Evolutionary conservation across 2,329 filamentous ascomycete species (phyloP).

Genomic region (Beauveria sp.): DNA sequence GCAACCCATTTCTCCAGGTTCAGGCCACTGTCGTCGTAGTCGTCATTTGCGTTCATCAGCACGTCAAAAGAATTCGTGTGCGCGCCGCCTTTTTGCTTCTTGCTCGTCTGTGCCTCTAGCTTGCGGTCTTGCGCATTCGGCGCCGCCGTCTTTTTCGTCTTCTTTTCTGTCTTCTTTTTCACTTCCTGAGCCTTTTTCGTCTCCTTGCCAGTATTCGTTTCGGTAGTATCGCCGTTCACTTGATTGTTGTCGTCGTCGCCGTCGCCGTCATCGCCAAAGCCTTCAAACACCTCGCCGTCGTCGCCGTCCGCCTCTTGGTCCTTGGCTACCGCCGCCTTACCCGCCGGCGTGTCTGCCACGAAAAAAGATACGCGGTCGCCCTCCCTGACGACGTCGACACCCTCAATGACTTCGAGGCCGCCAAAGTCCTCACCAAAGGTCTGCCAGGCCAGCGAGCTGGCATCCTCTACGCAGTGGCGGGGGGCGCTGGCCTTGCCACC

Average conservation of each 20-base stretch:
- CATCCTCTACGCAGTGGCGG: slow-evolving; percentile 29
- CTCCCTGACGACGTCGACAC: slow-evolving; percentile 73
- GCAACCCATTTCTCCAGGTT: slow-evolving; percentile 72
- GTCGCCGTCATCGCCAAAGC: slow-evolving; percentile 48
- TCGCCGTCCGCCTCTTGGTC: slow-evolving; percentile 24
- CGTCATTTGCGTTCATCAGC: slow-evolving; percentile 45
- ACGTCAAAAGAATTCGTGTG: slow-evolving; percentile 46
- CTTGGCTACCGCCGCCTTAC: slow-evolving; percentile 13
- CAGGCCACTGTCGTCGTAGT: slow-evolving; percentile 50
- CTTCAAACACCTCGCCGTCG: slow-evolving; percentile 61
- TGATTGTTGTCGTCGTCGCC: not conserved
- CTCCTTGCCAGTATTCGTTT: slow-evolving; percentile 10
- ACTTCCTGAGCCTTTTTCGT: slow-evolving; percentile 10
- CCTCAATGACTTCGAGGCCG: slow-evolving; percentile 84
- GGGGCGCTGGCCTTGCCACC: slow-evolving; percentile 20
- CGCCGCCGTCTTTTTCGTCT: slow-evolving; percentile 20
- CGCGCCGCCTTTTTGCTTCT: slow-evolving; percentile 26
- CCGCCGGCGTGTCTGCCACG: slow-evolving; percentile 19
- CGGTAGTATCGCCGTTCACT: not conserved
- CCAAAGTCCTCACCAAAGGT: slow-evolving; percentile 93
- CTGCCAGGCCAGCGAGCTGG: slow-evolving; percentile 48
- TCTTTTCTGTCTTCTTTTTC: slow-evolving; percentile 22
- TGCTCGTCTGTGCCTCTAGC: slow-evolving; percentile 22
- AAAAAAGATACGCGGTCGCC: slow-evolving; percentile 53
- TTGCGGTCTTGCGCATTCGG: slow-evolving; percentile 20